These are phyloP conservation scores for Talaromyces pinophilus DNA, from an alignment of 2,329 filamentous ascomycete genomes.

Conservation along the genomic window DNA sequence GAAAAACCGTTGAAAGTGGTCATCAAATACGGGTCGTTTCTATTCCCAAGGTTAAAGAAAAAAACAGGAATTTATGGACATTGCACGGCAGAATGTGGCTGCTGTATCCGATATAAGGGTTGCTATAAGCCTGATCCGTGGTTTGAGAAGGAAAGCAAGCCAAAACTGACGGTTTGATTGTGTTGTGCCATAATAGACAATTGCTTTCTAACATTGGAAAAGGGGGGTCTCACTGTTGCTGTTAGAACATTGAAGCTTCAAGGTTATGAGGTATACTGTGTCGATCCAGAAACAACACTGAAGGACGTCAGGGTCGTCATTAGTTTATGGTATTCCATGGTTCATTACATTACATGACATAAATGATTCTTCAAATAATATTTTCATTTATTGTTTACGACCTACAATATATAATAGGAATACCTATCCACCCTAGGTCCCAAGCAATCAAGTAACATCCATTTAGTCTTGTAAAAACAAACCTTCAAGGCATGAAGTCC, in stretches of 20 bases:
- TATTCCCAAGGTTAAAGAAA: neutral
- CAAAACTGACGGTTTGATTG: neutral
- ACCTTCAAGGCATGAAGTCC: neutral
- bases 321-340: too few relatives aligned
- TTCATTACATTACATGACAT: too few relatives aligned
- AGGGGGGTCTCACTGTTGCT: neutral
- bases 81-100: neutral
- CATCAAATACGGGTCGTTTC: neutral
- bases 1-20: neutral
- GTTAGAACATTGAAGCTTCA: neutral
- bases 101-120: neutral
- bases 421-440: neutral
- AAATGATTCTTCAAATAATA: neutral
- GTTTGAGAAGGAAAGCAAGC: neutral
- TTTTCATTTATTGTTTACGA: neutral
- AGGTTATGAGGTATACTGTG: neutral
- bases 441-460: neutral
- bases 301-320: too few relatives aligned
- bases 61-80: neutral
- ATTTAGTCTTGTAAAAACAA: neutral
- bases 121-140: neutral
- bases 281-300: too few relatives aligned
- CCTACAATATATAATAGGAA: neutral
- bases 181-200: neutral
- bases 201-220: neutral